A percentile compares a stretch with the other conserved stretches of the same genome.
These are phyloP conservation scores for Epichloe elymi DNA, from an alignment of 2,329 filamentous ascomycete genomes.

Conservation along the genomic window DNA sequence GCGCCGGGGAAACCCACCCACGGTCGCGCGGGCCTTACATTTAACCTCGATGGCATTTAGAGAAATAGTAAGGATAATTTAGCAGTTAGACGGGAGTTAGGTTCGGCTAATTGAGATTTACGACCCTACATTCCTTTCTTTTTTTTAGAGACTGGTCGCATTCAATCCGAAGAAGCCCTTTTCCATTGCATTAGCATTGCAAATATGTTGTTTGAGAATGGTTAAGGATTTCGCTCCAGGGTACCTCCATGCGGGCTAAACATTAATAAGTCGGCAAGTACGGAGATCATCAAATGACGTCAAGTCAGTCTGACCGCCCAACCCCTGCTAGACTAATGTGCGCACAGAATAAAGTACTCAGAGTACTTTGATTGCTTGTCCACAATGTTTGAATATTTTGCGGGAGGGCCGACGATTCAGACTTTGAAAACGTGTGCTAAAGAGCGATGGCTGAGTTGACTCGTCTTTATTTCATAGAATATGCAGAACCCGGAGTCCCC, in stretches of 20 bases:
- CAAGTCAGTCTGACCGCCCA: not conserved
- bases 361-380: not conserved
- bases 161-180: not conserved
- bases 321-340: not conserved
- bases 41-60: too few species aligned
- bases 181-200: fast-evolving
- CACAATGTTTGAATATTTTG: not conserved
- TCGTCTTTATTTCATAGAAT: too few species aligned
- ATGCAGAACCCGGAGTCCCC: too few species aligned
- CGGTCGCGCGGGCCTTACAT: too few species aligned
- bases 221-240: not conserved
- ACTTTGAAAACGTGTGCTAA: too few species aligned
- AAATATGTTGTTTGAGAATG: not conserved
- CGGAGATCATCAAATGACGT: not conserved
- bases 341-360: not conserved
- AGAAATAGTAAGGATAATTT: too few species aligned
- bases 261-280: not conserved
- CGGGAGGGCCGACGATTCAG: not conserved
- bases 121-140: too few species aligned
- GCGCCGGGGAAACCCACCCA: too few species aligned
- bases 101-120: too few species aligned
- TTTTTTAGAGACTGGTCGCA: too few species aligned
- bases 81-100: too few species aligned
- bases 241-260: not conserved
- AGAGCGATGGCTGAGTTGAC: not conserved